These are phyloP conservation scores for Endoconidiophora laricicola DNA, from an alignment of 2,329 filamentous ascomycete species.

Conservation along the genomic window DNA sequence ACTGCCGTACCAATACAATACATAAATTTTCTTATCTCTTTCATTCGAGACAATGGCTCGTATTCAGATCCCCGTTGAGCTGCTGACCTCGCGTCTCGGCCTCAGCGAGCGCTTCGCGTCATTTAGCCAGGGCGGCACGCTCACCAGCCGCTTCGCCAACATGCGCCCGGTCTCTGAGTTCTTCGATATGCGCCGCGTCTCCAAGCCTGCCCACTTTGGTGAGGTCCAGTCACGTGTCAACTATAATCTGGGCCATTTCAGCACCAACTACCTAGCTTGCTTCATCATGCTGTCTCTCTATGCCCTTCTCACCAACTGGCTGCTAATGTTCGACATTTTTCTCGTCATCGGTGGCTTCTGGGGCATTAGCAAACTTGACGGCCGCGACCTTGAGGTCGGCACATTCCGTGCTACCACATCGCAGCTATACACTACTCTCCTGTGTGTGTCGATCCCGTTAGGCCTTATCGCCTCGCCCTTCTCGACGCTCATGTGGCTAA, in stretches of 20 bases:
- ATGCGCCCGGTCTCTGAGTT: slow-evolving; percentile 84
- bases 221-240: slow-evolving; percentile 86
- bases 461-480: slow-evolving; percentile 75
- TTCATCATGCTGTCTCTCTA: slow-evolving; percentile 95
- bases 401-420: slow-evolving; percentile 69
- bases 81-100: slow-evolving; percentile 80
- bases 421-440: slow-evolving; percentile 81
- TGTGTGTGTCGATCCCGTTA: slow-evolving; percentile 69
- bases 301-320: slow-evolving; percentile 72
- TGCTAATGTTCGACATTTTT: slow-evolving; percentile 82
- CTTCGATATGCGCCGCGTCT: slow-evolving; percentile 85
- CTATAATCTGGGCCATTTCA: slow-evolving; percentile 95
- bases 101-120: slow-evolving; percentile 69
- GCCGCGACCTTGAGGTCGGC: slow-evolving; percentile 75
- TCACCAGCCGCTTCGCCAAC: slow-evolving; percentile 77
- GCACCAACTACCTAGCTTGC: slow-evolving; percentile 91
- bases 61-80: slow-evolving; percentile 84
- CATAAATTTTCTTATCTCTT: slow-evolving; percentile 10
- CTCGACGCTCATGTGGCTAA: slow-evolving; percentile 77
- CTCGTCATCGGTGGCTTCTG: slow-evolving; percentile 76
- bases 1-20: slow-evolving; percentile 2
- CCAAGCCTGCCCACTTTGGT: slow-evolving; percentile 80
- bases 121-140: slow-evolving; percentile 54
- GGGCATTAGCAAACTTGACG: slow-evolving; percentile 78
- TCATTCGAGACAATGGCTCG: slow-evolving; percentile 45